These are phyloP conservation scores for Paecilomyces dactylethromorphus DNA, from an alignment of 2,329 filamentous ascomycete genomes.

Conservation along the genomic window DNA sequence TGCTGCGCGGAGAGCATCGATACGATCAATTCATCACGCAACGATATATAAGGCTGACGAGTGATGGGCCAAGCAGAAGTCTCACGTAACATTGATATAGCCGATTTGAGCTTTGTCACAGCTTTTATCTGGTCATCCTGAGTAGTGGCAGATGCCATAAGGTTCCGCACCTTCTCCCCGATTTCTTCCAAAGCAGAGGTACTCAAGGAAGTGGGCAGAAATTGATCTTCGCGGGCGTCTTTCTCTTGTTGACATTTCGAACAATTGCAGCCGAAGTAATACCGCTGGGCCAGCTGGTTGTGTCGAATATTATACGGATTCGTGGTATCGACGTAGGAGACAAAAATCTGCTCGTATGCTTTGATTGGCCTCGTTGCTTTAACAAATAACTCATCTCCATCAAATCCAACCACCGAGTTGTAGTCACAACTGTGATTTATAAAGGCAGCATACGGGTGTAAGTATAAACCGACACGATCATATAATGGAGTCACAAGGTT, in stretches of 20 bases:
- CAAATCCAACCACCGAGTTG: slow-evolving; percentile 53
- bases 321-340: slow-evolving; percentile 56
- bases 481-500: slow-evolving; percentile 50
- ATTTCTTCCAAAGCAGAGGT: slow-evolving; percentile 10
- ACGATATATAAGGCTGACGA: slow-evolving; percentile 48
- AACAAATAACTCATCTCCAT: slow-evolving; percentile 44
- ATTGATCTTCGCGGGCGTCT: slow-evolving; percentile 13
- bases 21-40: slow-evolving; percentile 49
- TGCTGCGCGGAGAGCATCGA: slow-evolving; percentile 37
- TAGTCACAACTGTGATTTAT: slow-evolving; percentile 59
- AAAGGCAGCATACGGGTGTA: slow-evolving; percentile 49
- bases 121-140: slow-evolving; percentile 19
- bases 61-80: slow-evolving; percentile 41
- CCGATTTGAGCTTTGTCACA: slow-evolving; percentile 27
- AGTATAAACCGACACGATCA: slow-evolving; percentile 53
- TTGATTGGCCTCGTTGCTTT: slow-evolving; percentile 48
- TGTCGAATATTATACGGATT: slow-evolving; percentile 46
- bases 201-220: slow-evolving; percentile 8
- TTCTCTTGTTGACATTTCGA: slow-evolving; percentile 37
- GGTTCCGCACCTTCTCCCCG: slow-evolving; percentile 14
- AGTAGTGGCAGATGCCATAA: slow-evolving; percentile 16
- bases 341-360: slow-evolving; percentile 52
- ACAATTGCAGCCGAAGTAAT: slow-evolving; percentile 55
- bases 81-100: slow-evolving; percentile 34
- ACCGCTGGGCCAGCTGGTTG: slow-evolving; percentile 46